These are phyloP conservation scores for Hypoxylon sp. DNA, from an alignment of 2,329 filamentous ascomycete genomes.

Conservation along the genomic window DNA sequence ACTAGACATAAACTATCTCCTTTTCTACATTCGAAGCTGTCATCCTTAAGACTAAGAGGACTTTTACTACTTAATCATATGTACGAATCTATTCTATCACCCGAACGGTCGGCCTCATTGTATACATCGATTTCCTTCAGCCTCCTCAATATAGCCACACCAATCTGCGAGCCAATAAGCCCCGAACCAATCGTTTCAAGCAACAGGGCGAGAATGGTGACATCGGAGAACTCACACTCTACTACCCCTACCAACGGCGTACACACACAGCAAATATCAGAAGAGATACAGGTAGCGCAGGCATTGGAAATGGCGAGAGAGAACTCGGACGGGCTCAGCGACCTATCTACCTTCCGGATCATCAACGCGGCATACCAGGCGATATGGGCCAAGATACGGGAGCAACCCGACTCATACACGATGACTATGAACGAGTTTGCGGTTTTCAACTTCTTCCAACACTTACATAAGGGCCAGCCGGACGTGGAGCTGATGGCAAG, in stretches of 20 bases:
- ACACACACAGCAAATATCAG: not conserved
- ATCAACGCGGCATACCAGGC: conserved; percentile 73
- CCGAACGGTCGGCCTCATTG: not conserved
- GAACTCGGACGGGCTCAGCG: conserved; percentile 72
- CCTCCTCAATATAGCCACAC: not conserved
- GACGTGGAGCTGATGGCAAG: conserved; percentile 58
- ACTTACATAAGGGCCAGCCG: conserved; percentile 66
- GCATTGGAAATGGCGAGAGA: conserved; percentile 83
- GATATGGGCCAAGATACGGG: conserved; percentile 76
- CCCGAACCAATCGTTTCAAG: not conserved
- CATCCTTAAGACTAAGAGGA: not conserved
- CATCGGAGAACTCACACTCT: conserved; percentile 34
- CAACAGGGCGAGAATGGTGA: not conserved
- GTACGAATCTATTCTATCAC: too few relatives aligned
- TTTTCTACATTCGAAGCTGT: not conserved
- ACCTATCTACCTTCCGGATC: conserved; percentile 71
- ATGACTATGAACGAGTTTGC: conserved; percentile 83
- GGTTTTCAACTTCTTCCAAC: conserved; percentile 86
- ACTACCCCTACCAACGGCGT: not conserved
- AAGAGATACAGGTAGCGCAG: conserved; percentile 63
- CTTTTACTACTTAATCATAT: not conserved
- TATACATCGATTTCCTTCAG: not conserved
- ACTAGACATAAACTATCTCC: not conserved
- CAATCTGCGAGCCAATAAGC: not conserved
- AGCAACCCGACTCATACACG: conserved; percentile 75